Conservation (phyloP, 805 yeast species). For the Kazachstania bromeliacearum region DNA sequence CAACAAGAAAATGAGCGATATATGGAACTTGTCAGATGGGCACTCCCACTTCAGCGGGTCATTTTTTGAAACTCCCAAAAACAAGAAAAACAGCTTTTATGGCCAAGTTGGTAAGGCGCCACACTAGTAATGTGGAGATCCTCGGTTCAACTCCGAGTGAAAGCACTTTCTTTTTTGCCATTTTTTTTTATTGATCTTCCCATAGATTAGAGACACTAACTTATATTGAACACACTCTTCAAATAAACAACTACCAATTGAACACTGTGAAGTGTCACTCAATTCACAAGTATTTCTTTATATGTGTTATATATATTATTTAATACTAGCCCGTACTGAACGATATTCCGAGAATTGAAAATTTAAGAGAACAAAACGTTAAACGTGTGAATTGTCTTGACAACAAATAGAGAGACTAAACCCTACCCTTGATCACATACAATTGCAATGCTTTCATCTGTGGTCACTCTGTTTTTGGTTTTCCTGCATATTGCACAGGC, state of each 20-base stretch:
- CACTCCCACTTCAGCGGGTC: too few relatives aligned
- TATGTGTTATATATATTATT: too few relatives aligned
- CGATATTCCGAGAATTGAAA: background rate
- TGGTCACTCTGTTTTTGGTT: background rate
- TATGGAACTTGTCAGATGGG: too few relatives aligned
- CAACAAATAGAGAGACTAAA: background rate
- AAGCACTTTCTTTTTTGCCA: constrained; percentile 35
- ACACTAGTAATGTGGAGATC: constrained; percentile 85
- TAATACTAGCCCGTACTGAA: background rate
- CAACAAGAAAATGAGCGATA: too few relatives aligned
- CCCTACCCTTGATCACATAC: background rate
- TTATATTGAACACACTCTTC: background rate
- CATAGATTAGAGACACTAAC: background rate
- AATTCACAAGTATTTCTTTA: too few relatives aligned
- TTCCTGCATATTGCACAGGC: constrained; percentile 2
- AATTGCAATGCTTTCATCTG: background rate
- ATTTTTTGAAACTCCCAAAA: too few relatives aligned
- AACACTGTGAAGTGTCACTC: too few relatives aligned
- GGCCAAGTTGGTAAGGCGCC: constrained; percentile 78
- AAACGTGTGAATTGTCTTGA: background rate
- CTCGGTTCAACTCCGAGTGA: constrained; percentile 71
- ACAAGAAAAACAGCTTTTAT: too few relatives aligned
- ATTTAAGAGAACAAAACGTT: background rate
- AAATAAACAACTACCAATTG: too few relatives aligned
- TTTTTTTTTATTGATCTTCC: background rate